phyloP scores from a whole-genome alignment of 805 yeast species.

The Clavispora asparagi region DNA sequence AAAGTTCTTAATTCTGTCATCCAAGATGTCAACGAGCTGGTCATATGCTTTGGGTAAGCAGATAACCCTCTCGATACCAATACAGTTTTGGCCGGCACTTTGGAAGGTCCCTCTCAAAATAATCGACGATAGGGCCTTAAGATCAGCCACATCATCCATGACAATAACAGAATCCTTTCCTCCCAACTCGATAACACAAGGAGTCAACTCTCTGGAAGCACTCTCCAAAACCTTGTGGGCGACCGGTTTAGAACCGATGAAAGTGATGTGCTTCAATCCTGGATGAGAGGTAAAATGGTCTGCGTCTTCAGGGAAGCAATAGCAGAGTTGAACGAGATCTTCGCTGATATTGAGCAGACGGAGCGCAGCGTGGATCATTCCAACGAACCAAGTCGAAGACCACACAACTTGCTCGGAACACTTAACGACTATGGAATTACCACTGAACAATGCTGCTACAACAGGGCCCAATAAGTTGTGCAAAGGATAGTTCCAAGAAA shows the following conservation, averaged over 20 bases:
- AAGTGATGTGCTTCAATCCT: conserved; percentile 81
- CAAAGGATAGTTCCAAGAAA: conserved; percentile 97
- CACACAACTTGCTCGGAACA: conserved; percentile 96
- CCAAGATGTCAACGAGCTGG: conserved; percentile 50
- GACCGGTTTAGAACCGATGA: conserved; percentile 93
- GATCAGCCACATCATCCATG: conserved; percentile 68
- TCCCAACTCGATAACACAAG: conserved; percentile 93
- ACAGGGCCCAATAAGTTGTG: conserved; percentile 93
- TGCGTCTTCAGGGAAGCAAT: conserved; percentile 87
- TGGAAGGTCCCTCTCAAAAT: conserved; percentile 95
- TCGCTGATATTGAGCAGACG: conserved; percentile 72
- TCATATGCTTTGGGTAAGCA: conserved; percentile 70
- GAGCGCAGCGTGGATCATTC: conserved; percentile 67
- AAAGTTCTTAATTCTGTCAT: conserved; percentile 52
- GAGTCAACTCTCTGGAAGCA: conserved; percentile 84
- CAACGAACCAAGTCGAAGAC: conserved; percentile 79
- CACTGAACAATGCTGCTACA: conserved; percentile 82
- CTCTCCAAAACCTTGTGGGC: conserved; percentile 82
- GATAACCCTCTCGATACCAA: conserved; percentile 92
- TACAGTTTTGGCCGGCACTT: conserved; percentile 96
- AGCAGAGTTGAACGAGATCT: conserved; percentile 79
- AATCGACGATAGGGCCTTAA: conserved; percentile 56
- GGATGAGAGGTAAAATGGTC: conserved; percentile 82
- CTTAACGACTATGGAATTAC: conserved; percentile 85
- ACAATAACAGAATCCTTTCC: conserved; percentile 93